Evolutionary conservation across 2,329 filamentous ascomycete genomes (phyloP), one percentile per base, ranked within the genome.

Genomic region (Phialemoniopsis sp.): DNA sequence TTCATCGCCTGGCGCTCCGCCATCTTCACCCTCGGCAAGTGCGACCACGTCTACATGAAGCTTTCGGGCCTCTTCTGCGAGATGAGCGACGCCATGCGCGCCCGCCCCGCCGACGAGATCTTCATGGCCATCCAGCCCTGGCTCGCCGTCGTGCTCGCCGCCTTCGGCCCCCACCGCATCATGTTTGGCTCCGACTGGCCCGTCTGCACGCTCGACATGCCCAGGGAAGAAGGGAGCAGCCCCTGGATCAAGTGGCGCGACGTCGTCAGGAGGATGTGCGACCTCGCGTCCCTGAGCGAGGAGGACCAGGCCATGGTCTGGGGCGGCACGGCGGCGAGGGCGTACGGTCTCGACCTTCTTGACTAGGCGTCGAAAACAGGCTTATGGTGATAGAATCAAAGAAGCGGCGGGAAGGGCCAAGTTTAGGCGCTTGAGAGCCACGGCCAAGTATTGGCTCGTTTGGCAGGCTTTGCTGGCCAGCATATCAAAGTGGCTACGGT

Each of bases 101-200:
- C 55, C 17, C 65, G 70, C 18, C 59, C 71, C 9, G 57, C 72
- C 28, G 66, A 75, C 41, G 71, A 77, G 29, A 74, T 89, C 41
- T 80, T 87, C 47, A 67, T 75, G 45, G 72, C 73, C 31, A 70
- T 87, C 15, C 70, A 75, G 42, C 82, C 83, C 17, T 94, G 87
- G 83, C 74, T 88, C 3, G 76, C 81, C 44, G 77, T 84, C 38
- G 66, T 90, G 1, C 76, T 94, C 38, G 75, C 80, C 19, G 75
- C 76, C 2, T 96, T 95, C 54, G 82, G 85, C 2, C 66, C 85
- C 1, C 57, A 68, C 16, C 74, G 88, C 46, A 74, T 93, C 56
- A 89, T 97, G 83, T 96, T 93, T 61, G 90, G 85, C 17, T 90
- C 85, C 47, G 89, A 96, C 61, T 97, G 91, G 91, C 90, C 91